Evolutionary conservation across 192 early-diverging fungal genomes (phyloP).

Genomic region (Backusella australiensis): DNA sequence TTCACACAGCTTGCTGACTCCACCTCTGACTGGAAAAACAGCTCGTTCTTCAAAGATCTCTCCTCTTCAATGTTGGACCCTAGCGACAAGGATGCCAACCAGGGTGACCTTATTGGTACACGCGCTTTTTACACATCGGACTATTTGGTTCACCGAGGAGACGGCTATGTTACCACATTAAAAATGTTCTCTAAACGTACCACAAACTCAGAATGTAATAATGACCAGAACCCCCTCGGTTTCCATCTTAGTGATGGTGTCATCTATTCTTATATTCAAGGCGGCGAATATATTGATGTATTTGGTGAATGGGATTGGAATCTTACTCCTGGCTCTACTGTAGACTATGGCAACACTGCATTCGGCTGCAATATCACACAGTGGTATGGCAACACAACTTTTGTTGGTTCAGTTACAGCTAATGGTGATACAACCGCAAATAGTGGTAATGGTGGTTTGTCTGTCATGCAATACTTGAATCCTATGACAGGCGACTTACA

Average conservation of each 20-base stretch:
- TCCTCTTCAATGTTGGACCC: background rate
- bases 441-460: slow-evolving; percentile 17
- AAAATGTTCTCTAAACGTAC: slow-evolving; percentile 32
- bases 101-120: slow-evolving; percentile 7
- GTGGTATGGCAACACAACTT: slow-evolving; percentile 13
- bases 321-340: slow-evolving; percentile 30
- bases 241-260: slow-evolving; percentile 33
- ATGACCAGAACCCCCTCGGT: slow-evolving; percentile 25
- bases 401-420: slow-evolving; percentile 28
- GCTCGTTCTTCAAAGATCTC: background rate
- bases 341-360: slow-evolving; percentile 16
- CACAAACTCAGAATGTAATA: slow-evolving; percentile 27
- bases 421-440: background rate
- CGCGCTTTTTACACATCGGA: slow-evolving; percentile 12
- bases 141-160: slow-evolving; percentile 21
- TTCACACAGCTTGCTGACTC: background rate
- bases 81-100: background rate
- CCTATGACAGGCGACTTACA: slow-evolving; percentile 15
- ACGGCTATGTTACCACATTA: slow-evolving; percentile 16
- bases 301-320: slow-evolving; percentile 35
- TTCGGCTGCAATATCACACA: slow-evolving; percentile 21
- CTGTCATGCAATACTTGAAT: slow-evolving; percentile 28
- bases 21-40: slow-evolving; percentile 18
- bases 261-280: slow-evolving; percentile 25
- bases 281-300: slow-evolving; percentile 27